These are phyloP conservation scores for Irpex sp. DNA, from an alignment of 1,284 basidiomycete genomes.

Conservation along the genomic window DNA sequence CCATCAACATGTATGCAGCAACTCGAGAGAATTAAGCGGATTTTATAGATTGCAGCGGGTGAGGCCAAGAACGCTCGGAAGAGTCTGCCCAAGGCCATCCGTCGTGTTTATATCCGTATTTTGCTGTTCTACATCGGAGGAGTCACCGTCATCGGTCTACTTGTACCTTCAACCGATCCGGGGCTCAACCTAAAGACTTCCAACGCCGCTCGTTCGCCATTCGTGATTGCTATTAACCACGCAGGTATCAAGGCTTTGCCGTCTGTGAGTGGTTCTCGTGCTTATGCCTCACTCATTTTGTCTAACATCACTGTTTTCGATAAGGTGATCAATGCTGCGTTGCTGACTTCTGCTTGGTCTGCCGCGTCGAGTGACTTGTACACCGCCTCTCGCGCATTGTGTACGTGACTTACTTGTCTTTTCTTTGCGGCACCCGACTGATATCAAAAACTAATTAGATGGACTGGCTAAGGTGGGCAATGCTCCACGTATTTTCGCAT, in stretches of 20 bases:
- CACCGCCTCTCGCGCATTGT: slow-evolving; percentile 78
- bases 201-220: slow-evolving; percentile 73
- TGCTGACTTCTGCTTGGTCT: slow-evolving; percentile 84
- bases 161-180: slow-evolving; percentile 67
- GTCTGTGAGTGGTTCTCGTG: slow-evolving; percentile 47
- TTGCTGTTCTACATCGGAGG: slow-evolving; percentile 50
- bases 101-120: slow-evolving; percentile 2
- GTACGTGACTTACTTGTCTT: slow-evolving; percentile 36
- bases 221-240: slow-evolving; percentile 75
- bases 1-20: neutral
- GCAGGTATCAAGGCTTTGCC: slow-evolving; percentile 77
- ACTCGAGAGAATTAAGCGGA: neutral
- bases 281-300: neutral
- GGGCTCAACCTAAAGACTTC: slow-evolving; percentile 50
- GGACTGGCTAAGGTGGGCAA: slow-evolving; percentile 77
- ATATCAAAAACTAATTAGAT: slow-evolving; percentile 41
- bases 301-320: neutral
- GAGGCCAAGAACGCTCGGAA: slow-evolving; percentile 71
- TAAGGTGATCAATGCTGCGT: slow-evolving; percentile 70
- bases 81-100: slow-evolving; percentile 56
- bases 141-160: slow-evolving; percentile 40
- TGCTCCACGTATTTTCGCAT: slow-evolving; percentile 73
- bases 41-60: slow-evolving; percentile 62
- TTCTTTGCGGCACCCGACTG: neutral
- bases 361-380: slow-evolving; percentile 84